Base-by-base conservation (phyloP, 306 rosid species). In the Inga laurina region DNA sequence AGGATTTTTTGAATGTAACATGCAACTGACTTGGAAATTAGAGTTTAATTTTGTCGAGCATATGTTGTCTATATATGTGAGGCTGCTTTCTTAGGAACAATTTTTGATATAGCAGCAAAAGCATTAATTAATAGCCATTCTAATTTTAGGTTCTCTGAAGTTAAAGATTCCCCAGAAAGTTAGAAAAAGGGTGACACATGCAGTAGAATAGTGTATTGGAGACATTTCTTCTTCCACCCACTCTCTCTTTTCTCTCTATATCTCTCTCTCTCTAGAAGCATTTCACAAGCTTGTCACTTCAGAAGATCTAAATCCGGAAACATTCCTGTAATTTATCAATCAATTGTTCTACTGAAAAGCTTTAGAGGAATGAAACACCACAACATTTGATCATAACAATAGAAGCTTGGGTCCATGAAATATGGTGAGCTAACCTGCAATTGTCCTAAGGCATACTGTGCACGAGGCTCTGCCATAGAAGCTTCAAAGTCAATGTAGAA, bases 401-500 rank as follows among this genome's bases (percentile, higher is more conserved):
- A 27, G 30, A 27, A 82, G 49, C 24, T n/a, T 21, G 73, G 41
- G 74, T 66, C 35, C 72, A 37, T 56, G 74, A 85, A 76, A 49
- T 67, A 24, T 44, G 70, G 37, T 59, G 77, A 73, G 71, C 89
- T 59, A 34, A 94, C 97, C 98, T 93, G 97, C 84, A 94, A 85
- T 79, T 93, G 93, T 76, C 82, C 91, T 86, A 94, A 82, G 83
- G 97, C 97, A 85, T 74, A 79, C 79, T 93, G 98, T 52, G 97
- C 92, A 8, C 95, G 95, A 32, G 94, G 88, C 78, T 94, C 97
- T 35, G 96, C 94, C 97, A 94, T 89, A 2, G 97, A 94, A 75
- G 97, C 98, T 85, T 94, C 97, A 84, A 94, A 89, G 82, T 94
- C 98, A 18, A 93, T 87, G 85, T 90, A 93, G 83, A 94, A 94